phyloP scores from a whole-genome alignment of 768 basidiomycete genomes.

The Amanita pseudoporphyria region DNA sequence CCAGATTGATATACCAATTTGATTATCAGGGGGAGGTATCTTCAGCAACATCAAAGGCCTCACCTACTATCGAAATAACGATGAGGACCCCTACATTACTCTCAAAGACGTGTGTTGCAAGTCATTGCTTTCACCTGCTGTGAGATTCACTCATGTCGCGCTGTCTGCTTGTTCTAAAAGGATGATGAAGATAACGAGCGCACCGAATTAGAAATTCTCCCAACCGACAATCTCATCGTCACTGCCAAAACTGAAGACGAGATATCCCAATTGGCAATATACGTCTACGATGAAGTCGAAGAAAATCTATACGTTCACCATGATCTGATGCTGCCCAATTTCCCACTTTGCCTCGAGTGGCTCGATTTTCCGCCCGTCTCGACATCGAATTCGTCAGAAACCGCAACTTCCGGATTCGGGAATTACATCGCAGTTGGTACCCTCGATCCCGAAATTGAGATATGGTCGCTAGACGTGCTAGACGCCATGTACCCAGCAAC shows the following conservation, averaged over 20 bases:
- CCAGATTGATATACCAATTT: conserved; percentile 1
- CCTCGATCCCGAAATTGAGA: conserved; percentile 96
- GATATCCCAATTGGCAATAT: conserved; percentile 90
- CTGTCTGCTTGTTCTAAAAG: conserved; percentile 22
- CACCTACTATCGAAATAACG: conserved; percentile 82
- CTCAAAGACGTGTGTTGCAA: conserved; percentile 67
- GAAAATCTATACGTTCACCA: conserved; percentile 95
- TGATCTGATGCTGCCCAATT: conserved; percentile 94
- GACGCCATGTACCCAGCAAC: conserved; percentile 92
- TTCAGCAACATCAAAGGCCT: conserved; percentile 96
- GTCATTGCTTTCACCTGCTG: conserved; percentile 6
- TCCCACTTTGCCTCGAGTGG: conserved; percentile 99
- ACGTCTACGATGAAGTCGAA: conserved; percentile 88
- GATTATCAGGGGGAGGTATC: conserved; percentile 36
- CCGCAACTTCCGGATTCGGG: conserved; percentile 36
- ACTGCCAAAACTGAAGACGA: conserved; percentile 95
- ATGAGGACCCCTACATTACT: conserved; percentile 96
- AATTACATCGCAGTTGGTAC: conserved; percentile 97
- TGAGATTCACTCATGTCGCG: neutral
- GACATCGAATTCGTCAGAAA: conserved; percentile 12
- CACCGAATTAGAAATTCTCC: conserved; percentile 79
- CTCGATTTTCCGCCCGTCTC: conserved; percentile 84
- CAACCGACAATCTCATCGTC: conserved; percentile 89
- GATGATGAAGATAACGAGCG: conserved; percentile 77
- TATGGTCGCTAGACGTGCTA: conserved; percentile 92